These are phyloP conservation scores for Ogataea pignaliae DNA, from an alignment of 805 yeast species.

Conservation along the genomic window DNA sequence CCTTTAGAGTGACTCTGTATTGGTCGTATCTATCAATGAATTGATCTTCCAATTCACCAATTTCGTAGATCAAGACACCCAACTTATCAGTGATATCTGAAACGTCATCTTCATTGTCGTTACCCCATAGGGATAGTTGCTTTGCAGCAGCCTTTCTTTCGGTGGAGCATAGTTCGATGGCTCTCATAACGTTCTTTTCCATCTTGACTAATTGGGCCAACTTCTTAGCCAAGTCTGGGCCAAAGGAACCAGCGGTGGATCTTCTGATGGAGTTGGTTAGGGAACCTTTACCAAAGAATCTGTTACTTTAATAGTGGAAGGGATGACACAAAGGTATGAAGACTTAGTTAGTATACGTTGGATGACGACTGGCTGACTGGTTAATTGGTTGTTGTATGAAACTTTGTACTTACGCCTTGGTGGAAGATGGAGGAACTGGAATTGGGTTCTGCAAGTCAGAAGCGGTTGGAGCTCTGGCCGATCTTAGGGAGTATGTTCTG, in stretches of 20 bases:
- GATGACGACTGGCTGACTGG: no score
- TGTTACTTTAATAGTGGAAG: constrained; percentile 17
- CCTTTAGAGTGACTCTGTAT: constrained; percentile 76
- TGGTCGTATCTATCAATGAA: constrained; percentile 83
- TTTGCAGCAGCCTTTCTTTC: constrained; percentile 81
- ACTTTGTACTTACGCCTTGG: constrained; percentile 46
- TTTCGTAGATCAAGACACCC: constrained; percentile 77
- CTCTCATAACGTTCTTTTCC: constrained; percentile 78
- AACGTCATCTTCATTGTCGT: constrained; percentile 80
- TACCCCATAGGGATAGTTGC: constrained; percentile 84
- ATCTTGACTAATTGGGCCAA: constrained; percentile 70
- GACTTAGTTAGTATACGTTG: not conserved
- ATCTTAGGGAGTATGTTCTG: constrained; percentile 96
- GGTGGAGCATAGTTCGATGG: constrained; percentile 69
- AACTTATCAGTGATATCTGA: constrained; percentile 83
- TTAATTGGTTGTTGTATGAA: no score
- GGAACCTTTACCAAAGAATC: constrained; percentile 85
- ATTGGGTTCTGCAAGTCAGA: constrained; percentile 91
- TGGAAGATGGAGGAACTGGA: constrained; percentile 89
- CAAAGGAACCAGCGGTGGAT: constrained; percentile 71
- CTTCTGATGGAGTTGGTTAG: constrained; percentile 47
- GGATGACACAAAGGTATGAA: not conserved
- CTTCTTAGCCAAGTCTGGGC: constrained; percentile 76
- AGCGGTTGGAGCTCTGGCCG: constrained; percentile 95
- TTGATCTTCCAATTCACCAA: constrained; percentile 84